Percentiles rank a stretch among this genome's conserved stretches.
These are phyloP conservation scores for Penicillium fimorum DNA, from an alignment of 495 filamentous ascomycete genomes.

Conservation along the genomic window DNA sequence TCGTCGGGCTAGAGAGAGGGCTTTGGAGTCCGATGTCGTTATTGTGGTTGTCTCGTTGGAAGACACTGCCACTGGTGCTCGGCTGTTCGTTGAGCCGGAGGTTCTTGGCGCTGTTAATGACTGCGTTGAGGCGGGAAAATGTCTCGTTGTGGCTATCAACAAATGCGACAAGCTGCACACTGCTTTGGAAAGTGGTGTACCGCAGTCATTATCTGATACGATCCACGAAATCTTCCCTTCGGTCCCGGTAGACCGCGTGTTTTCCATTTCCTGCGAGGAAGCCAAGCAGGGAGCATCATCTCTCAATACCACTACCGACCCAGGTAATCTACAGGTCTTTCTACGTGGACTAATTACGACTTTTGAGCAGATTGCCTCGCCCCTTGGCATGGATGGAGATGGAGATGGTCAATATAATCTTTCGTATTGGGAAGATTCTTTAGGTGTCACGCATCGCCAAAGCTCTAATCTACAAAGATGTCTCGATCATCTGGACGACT, in stretches of 20 bases:
- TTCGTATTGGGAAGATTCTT: constrained; percentile 74
- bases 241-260: constrained; percentile 46
- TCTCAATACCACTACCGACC: constrained; percentile 34
- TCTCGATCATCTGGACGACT: constrained; percentile 63
- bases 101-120: constrained; percentile 57
- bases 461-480: constrained; percentile 75
- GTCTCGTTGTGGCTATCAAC: constrained; percentile 73
- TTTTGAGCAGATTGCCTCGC: constrained; percentile 72
- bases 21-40: constrained; percentile 80
- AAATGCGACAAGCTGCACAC: constrained; percentile 65
- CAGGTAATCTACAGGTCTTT: constrained; percentile 67
- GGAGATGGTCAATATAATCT: constrained; percentile 40
- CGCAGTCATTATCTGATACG: constrained; percentile 17
- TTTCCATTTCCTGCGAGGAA: constrained; percentile 69
- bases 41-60: constrained; percentile 77
- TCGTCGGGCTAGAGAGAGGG: constrained; percentile 75
- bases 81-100: constrained; percentile 53
- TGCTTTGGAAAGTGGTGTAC: constrained; percentile 13
- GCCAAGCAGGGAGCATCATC: constrained; percentile 17
- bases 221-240: constrained; percentile 35
- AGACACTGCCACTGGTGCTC: constrained; percentile 27
- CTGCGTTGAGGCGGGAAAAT: constrained; percentile 53
- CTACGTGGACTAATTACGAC: constrained; percentile 62
- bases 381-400: constrained; percentile 41
- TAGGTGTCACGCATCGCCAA: constrained; percentile 89